phyloP scores from a whole-genome alignment of 495 filamentous ascomycete genomes.

The Podospora comata region DNA sequence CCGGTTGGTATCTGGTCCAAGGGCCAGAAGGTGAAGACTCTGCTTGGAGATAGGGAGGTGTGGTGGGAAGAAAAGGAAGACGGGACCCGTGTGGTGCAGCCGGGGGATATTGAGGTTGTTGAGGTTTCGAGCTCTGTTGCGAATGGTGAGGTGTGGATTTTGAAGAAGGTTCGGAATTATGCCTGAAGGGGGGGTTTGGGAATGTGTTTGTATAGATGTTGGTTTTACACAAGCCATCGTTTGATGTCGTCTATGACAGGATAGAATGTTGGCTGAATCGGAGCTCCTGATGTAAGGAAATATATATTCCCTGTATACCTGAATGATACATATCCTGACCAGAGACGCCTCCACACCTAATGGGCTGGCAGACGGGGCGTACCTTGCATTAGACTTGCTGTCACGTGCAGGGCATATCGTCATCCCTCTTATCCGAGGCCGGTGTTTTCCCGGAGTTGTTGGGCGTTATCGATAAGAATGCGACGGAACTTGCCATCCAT shows the following conservation, averaged over 20 bases:
- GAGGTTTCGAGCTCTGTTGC: slow-evolving; percentile 66
- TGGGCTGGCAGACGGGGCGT: not conserved
- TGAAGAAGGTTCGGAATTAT: slow-evolving; percentile 67
- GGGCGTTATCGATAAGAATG: not conserved
- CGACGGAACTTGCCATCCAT: slow-evolving; percentile 6
- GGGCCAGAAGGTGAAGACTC: slow-evolving; percentile 66
- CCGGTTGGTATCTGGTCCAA: slow-evolving; percentile 75
- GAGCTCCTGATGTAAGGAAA: too few relatives aligned
- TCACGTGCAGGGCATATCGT: not conserved
- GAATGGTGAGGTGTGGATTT: slow-evolving; percentile 83
- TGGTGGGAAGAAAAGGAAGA: slow-evolving; percentile 71
- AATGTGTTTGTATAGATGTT: too few relatives aligned
- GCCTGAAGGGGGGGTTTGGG: slow-evolving; percentile 20
- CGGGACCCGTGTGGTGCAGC: slow-evolving; percentile 69
- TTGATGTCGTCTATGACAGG: too few relatives aligned
- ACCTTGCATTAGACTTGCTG: not conserved
- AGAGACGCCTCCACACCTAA: not conserved
- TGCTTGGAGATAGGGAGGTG: slow-evolving; percentile 61
- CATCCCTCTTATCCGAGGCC: not conserved
- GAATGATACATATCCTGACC: not conserved
- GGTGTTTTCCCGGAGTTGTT: not conserved
- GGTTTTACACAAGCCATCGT: too few relatives aligned
- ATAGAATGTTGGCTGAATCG: too few relatives aligned
- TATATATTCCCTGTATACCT: too few relatives aligned
- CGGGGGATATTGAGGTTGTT: slow-evolving; percentile 70